Evolutionary conservation across 768 basidiomycete species (phyloP).

Genomic region (Podaxis carcinomalis): DNA sequence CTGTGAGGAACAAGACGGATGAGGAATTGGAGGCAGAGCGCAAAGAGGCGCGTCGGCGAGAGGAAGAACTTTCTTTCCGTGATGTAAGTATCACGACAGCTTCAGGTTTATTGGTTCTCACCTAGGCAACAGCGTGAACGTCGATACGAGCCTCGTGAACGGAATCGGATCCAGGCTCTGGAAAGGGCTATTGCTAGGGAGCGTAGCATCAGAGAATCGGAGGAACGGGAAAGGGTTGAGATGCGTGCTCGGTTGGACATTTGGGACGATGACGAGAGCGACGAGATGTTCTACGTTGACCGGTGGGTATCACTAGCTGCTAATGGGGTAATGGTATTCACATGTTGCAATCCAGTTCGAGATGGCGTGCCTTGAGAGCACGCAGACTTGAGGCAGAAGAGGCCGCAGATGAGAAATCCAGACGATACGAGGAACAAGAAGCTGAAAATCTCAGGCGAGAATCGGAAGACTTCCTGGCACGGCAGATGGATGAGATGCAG

Average conservation of each 20-base stretch:
- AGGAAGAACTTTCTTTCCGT: constrained; percentile 81
- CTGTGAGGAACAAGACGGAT: constrained; percentile 59
- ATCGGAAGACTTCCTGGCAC: constrained; percentile 89
- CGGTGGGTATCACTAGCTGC: constrained; percentile 45
- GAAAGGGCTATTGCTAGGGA: constrained; percentile 77
- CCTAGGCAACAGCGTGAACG: constrained; percentile 69
- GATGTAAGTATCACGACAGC: constrained; percentile 55
- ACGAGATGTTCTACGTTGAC: constrained; percentile 90
- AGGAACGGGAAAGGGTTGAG: constrained; percentile 76
- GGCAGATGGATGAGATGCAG: constrained; percentile 96
- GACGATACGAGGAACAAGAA: constrained; percentile 80
- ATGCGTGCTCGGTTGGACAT: constrained; percentile 79
- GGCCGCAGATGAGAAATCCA: constrained; percentile 78
- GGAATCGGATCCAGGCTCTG: constrained; percentile 70
- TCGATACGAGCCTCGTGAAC: constrained; percentile 88
- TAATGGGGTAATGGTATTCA: not conserved
- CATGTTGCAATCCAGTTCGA: constrained; percentile 43
- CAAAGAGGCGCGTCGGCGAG: constrained; percentile 67
- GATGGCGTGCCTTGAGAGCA: constrained; percentile 80
- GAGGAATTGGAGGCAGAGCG: constrained; percentile 85
- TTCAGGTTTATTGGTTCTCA: not conserved
- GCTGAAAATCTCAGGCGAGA: constrained; percentile 83
- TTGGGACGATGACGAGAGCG: constrained; percentile 91
- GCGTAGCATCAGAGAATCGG: constrained; percentile 64
- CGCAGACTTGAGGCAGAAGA: constrained; percentile 74